phyloP scores from a whole-genome alignment of 78 protist genomes.

The Dictyostelium capitatum region DNA sequence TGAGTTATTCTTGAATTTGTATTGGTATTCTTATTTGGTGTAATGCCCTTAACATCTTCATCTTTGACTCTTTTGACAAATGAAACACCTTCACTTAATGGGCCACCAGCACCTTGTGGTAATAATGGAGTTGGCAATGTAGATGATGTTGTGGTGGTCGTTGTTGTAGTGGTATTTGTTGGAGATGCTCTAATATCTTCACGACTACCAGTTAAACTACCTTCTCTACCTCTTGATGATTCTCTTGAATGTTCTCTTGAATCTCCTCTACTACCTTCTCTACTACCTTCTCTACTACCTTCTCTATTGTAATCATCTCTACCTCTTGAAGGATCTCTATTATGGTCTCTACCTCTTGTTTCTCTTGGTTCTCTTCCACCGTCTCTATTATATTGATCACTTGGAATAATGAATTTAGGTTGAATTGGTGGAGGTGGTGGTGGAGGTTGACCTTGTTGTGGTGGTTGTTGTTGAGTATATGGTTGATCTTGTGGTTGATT shows the following conservation, averaged over 20 bases:
- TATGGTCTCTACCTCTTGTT: neutral
- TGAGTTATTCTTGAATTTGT: neutral
- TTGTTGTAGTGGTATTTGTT: neutral
- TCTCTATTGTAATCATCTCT: neutral
- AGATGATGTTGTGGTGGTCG: neutral
- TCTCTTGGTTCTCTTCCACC: neutral
- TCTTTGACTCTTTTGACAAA: neutral
- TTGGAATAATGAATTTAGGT: neutral
- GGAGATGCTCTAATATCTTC: neutral
- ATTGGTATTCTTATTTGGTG: neutral
- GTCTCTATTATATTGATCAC: neutral
- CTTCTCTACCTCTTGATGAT: too few relatives aligned
- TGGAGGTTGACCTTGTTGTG: conserved; percentile 13
- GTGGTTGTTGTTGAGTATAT: neutral
- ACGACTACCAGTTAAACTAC: too few relatives aligned
- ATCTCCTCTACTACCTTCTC: neutral
- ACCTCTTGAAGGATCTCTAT: neutral
- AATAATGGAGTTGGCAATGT: neutral
- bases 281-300: neutral
- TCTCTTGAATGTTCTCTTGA: too few relatives aligned
- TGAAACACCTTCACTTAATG: too few relatives aligned
- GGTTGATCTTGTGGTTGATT: neutral
- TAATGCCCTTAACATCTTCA: neutral
- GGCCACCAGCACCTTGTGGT: too few relatives aligned
- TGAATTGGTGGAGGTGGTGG: neutral